These are phyloP conservation scores for Setaria italica DNA, from an alignment of 202 grass and related monocot species.

Conservation along the genomic window DNA sequence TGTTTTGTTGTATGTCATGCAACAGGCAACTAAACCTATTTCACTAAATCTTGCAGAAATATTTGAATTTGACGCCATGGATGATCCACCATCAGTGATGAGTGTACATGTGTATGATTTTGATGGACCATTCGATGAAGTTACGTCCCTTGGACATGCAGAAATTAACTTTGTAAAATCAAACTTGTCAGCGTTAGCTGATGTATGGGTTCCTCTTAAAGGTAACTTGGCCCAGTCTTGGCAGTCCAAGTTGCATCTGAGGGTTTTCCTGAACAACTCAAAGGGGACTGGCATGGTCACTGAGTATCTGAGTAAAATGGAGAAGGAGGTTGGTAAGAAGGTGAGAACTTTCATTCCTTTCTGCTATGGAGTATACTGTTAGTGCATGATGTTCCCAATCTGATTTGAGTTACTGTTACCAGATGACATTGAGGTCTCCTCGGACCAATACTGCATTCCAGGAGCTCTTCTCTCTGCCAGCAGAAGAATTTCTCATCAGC, in stretches of 20 bases:
- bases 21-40: constrained; percentile 40
- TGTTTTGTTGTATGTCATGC: constrained; percentile 16
- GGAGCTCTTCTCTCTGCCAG: constrained; percentile 85
- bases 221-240: constrained; percentile 87
- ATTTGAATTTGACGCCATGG: constrained; percentile 98
- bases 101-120: constrained; percentile 93
- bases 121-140: constrained; percentile 94
- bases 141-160: constrained; percentile 91
- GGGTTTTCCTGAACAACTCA: constrained; percentile 92
- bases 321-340: constrained; percentile 99
- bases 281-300: constrained; percentile 79
- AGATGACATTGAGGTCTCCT: constrained; percentile 88
- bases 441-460: constrained; percentile 92
- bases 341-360: constrained; percentile 49
- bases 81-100: constrained; percentile 90
- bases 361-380: not conserved
- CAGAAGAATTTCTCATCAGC: constrained; percentile 98
- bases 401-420: constrained; percentile 45
- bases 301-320: constrained; percentile 88
- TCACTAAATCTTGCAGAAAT: constrained; percentile 70
- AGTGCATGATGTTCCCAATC: constrained; percentile 23
- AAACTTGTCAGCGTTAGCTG: constrained; percentile 80
- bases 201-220: constrained; percentile 94
- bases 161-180: constrained; percentile 97
- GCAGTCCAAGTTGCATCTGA: constrained; percentile 84